These are phyloP conservation scores for Geosmithia putterillii DNA, from an alignment of 2,329 filamentous ascomycete genomes.

Conservation along the genomic window DNA sequence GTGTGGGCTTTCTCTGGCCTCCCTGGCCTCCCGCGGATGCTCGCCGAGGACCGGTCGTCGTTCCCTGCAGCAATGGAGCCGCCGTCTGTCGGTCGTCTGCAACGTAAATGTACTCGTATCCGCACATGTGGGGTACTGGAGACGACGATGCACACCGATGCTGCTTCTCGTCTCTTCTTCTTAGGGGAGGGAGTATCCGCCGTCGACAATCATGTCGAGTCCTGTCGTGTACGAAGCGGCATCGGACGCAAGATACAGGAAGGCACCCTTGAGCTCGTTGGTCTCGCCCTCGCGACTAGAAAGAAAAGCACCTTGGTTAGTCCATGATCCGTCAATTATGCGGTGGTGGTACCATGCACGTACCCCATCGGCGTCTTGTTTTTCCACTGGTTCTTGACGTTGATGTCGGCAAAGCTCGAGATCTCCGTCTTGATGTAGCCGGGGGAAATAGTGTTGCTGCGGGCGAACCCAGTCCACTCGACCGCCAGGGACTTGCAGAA, in stretches of 20 bases:
- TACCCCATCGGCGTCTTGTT: constrained; percentile 69
- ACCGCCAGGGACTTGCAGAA: constrained; percentile 50
- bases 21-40: too few relatives aligned
- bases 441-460: constrained; percentile 60
- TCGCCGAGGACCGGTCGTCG: too few relatives aligned
- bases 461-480: constrained; percentile 66
- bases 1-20: not conserved
- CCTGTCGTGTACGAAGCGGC: constrained; percentile 75
- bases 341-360: too few relatives aligned
- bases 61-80: too few relatives aligned
- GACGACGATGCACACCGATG: too few relatives aligned
- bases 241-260: constrained; percentile 70
- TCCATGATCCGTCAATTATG: not conserved
- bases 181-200: constrained; percentile 51
- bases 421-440: constrained; percentile 70
- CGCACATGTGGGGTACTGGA: too few relatives aligned
- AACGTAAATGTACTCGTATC: too few relatives aligned
- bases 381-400: constrained; percentile 62
- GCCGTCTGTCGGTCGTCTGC: too few relatives aligned
- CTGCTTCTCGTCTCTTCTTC: too few relatives aligned
- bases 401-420: constrained; percentile 48
- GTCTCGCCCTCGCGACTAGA: constrained; percentile 54
- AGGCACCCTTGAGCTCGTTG: constrained; percentile 72
- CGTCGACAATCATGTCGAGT: constrained; percentile 62
- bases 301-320: not conserved